Percentiles rank a stretch among this genome's conserved stretches.
Conservation (phyloP, 1,284 basidiomycete genomes). For the Ceratorhiza oryzae-sativae region DNA sequence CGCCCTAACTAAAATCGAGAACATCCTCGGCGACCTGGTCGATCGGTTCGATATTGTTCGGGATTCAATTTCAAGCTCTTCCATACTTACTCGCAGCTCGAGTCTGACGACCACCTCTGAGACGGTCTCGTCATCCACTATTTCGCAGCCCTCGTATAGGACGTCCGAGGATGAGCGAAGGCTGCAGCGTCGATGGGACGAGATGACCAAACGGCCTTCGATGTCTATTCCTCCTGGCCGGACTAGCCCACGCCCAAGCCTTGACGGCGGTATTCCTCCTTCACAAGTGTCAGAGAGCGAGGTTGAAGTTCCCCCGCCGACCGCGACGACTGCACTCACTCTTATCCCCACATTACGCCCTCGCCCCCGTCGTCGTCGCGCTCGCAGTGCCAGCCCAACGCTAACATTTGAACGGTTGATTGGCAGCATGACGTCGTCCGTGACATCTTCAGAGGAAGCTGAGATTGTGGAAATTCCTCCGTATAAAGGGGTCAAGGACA, state of each 20-base stretch:
- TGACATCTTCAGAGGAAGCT: constrained; percentile 1
- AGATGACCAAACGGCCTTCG: not conserved
- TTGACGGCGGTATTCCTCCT: constrained; percentile 29
- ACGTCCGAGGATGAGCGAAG: constrained; percentile 23
- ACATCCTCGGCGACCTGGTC: constrained; percentile 30
- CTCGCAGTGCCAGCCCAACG: constrained; percentile 39
- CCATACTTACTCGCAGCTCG: not conserved
- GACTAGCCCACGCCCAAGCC: constrained; percentile 15
- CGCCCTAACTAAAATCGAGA: constrained; percentile 33
- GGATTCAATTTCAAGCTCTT: constrained; percentile 18
- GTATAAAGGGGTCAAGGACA: not conserved
- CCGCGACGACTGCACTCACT: constrained; percentile 15
- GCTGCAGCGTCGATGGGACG: constrained; percentile 14
- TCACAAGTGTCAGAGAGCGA: constrained; percentile 15
- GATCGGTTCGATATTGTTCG: constrained; percentile 31
- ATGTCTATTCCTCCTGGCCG: constrained; percentile 20
- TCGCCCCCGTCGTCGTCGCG: constrained; percentile 38
- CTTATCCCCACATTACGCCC: constrained; percentile 27
- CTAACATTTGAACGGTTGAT: constrained; percentile 34
- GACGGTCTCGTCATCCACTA: constrained; percentile 26
- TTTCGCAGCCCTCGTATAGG: not conserved
- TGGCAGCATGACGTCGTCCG: constrained; percentile 5
- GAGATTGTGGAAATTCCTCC: constrained; percentile 11
- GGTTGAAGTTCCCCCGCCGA: constrained; percentile 32
- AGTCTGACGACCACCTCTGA: constrained; percentile 3